Conservation (phyloP, 129 eudicot species). For the Flaveria robusta region DNA sequence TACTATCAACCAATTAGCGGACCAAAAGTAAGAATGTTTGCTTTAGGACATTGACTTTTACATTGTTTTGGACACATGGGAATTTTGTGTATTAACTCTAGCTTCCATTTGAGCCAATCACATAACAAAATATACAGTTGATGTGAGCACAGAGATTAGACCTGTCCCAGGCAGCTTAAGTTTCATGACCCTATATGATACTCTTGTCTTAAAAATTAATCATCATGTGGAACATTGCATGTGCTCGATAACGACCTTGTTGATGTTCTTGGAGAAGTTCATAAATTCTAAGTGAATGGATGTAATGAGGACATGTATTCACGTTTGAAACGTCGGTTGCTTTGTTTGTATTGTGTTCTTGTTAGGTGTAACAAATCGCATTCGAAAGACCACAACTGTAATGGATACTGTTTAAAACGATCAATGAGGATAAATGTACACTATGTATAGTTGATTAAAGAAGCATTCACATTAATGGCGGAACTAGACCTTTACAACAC, state of each 20-base stretch:
- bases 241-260: slow-evolving; percentile 44
- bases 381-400: background rate
- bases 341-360: background rate
- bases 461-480: background rate
- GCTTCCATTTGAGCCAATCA: slow-evolving; percentile 17
- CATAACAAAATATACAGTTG: slow-evolving; percentile 22
- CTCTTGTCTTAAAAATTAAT: slow-evolving; percentile 21
- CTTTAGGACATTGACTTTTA: background rate
- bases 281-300: slow-evolving; percentile 24
- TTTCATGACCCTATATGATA: slow-evolving; percentile 30
- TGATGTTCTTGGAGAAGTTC: slow-evolving; percentile 21
- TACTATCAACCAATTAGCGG: background rate
- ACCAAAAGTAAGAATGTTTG: slow-evolving; percentile 5
- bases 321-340: background rate
- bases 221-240: slow-evolving; percentile 41
- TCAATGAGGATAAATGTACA: background rate
- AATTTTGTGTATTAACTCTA: background rate
- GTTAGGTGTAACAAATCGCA: background rate
- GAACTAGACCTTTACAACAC: background rate
- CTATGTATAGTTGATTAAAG: background rate
- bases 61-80: background rate
- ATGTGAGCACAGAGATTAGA: slow-evolving; percentile 33
- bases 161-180: slow-evolving; percentile 36
- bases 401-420: background rate
- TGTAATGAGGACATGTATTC: slow-evolving; percentile 28